Percentiles rank a stretch among this genome's conserved stretches.
Evolutionary conservation across 805 yeast species (phyloP).

Genomic region (Wickerhamiella occidentalis): DNA sequence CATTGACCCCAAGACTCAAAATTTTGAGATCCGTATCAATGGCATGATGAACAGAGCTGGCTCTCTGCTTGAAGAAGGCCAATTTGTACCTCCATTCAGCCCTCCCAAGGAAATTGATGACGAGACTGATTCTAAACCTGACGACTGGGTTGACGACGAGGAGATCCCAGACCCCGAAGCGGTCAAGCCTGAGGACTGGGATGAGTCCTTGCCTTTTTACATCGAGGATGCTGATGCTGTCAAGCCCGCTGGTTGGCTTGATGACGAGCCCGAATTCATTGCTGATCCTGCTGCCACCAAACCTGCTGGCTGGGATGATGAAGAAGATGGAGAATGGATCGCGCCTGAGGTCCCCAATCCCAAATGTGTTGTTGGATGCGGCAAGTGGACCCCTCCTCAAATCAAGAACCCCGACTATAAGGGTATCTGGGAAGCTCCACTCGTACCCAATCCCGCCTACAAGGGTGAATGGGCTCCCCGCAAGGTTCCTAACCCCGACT

Average conservation of each 20-base stretch:
- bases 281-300: slow-evolving; percentile 53
- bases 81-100: slow-evolving; percentile 52
- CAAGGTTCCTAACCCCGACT: slow-evolving; percentile 55
- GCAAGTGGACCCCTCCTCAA: slow-evolving; percentile 60
- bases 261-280: slow-evolving; percentile 43
- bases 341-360: slow-evolving; percentile 67
- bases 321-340: slow-evolving; percentile 76
- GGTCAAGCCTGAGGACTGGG: slow-evolving; percentile 75
- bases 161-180: slow-evolving; percentile 57
- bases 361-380: slow-evolving; percentile 68
- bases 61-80: slow-evolving; percentile 41
- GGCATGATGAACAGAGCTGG: slow-evolving; percentile 68
- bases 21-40: slow-evolving; percentile 69
- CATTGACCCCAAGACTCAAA: slow-evolving; percentile 44
- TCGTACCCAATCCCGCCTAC: slow-evolving; percentile 60
- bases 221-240: slow-evolving; percentile 56
- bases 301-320: slow-evolving; percentile 82
- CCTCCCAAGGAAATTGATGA: slow-evolving; percentile 57
- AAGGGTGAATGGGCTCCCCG: slow-evolving; percentile 70
- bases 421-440: slow-evolving; percentile 70
- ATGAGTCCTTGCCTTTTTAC: slow-evolving; percentile 49
- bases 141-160: slow-evolving; percentile 66
- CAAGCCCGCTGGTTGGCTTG: slow-evolving; percentile 77
- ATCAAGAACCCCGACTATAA: slow-evolving; percentile 56
- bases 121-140: slow-evolving; percentile 50